These are phyloP conservation scores for Hyaloscypha finlandica DNA, from an alignment of 495 filamentous ascomycete species.

Conservation along the genomic window DNA sequence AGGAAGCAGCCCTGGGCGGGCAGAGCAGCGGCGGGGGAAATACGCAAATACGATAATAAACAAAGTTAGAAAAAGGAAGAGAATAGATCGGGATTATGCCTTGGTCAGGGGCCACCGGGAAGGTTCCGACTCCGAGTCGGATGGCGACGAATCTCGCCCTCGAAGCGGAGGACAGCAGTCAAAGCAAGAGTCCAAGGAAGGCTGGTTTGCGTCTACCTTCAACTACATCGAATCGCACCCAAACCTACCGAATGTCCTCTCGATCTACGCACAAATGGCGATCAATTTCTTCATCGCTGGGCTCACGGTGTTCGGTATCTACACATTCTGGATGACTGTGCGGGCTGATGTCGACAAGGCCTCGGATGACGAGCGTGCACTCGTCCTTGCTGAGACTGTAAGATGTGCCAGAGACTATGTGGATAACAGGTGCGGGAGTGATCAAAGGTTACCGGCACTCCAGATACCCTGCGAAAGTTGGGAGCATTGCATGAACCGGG, in stretches of 20 bases:
- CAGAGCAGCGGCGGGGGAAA: constrained; percentile 54
- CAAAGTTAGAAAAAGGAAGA: constrained; percentile 55
- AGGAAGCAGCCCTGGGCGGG: constrained; percentile 50
- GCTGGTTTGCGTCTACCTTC: constrained; percentile 59
- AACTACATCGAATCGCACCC: constrained; percentile 76
- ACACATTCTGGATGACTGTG: constrained; percentile 68
- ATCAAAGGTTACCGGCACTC: constrained; percentile 68
- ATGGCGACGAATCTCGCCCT: constrained; percentile 41
- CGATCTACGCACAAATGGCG: constrained; percentile 78
- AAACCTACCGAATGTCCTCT: constrained; percentile 80
- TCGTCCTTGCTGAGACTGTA: constrained; percentile 71
- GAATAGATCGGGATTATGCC: constrained; percentile 46
- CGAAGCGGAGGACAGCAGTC: constrained; percentile 31
- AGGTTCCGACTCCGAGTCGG: constrained; percentile 63
- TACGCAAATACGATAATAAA: constrained; percentile 55
- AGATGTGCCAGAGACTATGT: constrained; percentile 68
- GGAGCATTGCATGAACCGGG: constrained; percentile 82
- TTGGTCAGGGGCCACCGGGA: constrained; percentile 44
- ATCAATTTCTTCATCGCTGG: constrained; percentile 76
- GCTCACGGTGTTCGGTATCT: constrained; percentile 69
- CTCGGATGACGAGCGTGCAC: constrained; percentile 60
- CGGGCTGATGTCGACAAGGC: constrained; percentile 74
- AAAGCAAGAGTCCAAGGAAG: constrained; percentile 30
- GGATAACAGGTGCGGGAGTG: constrained; percentile 68
- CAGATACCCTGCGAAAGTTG: constrained; percentile 72